phyloP scores from a whole-genome alignment of 306 rosid genomes.

The Casuarina equisetifolia region DNA sequence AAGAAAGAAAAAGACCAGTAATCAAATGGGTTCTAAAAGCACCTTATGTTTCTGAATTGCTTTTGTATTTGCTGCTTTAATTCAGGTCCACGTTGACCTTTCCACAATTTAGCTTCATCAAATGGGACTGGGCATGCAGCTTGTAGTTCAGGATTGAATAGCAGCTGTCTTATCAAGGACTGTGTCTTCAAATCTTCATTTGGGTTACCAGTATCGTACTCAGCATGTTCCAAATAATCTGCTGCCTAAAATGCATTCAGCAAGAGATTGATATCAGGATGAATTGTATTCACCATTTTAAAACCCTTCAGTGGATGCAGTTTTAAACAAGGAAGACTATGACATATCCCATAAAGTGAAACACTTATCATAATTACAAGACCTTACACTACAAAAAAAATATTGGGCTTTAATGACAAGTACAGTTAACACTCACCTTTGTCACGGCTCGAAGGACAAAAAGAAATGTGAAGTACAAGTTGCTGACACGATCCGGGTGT shows the following conservation, averaged over 20 bases:
- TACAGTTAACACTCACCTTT: conserved; percentile 57
- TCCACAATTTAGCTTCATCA: conserved; percentile 98
- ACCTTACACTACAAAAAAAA: neutral
- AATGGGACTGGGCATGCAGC: conserved; percentile 97
- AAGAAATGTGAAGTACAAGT: conserved; percentile 91
- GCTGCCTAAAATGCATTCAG: conserved; percentile 65
- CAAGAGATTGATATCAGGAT: conserved; percentile 23
- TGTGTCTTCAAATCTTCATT: conserved; percentile 79
- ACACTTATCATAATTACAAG: neutral
- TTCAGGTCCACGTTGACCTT: conserved; percentile 94
- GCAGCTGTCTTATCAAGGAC: conserved; percentile 77
- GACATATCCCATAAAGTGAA: neutral
- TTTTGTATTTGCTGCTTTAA: conserved; percentile 83
- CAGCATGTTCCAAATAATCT: conserved; percentile 89
- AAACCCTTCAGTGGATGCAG: neutral
- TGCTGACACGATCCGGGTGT: conserved; percentile 88
- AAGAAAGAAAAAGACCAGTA: neutral
- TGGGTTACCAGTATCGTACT: conserved; percentile 76
- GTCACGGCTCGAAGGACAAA: conserved; percentile 95
- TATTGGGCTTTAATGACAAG: neutral
- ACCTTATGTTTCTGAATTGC: conserved; percentile 96
- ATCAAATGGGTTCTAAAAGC: conserved; percentile 17
- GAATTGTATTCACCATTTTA: neutral
- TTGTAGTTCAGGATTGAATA: conserved; percentile 73
- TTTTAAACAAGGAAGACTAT: neutral